These are phyloP conservation scores for Microbotryum lychnidis-dioicae DNA, from an alignment of 1,284 basidiomycete genomes.

Conservation along the genomic window DNA sequence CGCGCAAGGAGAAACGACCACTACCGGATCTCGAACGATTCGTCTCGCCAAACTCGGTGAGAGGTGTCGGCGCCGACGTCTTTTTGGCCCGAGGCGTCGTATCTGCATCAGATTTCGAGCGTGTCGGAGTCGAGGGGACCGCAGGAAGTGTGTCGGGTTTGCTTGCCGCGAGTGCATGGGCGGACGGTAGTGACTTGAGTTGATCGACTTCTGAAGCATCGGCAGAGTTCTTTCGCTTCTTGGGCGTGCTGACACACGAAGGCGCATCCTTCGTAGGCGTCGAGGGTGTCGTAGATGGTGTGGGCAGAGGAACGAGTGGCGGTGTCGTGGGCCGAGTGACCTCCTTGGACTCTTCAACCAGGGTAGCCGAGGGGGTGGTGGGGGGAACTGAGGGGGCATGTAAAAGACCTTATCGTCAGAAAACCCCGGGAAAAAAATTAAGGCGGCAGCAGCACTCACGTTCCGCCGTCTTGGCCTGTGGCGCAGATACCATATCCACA, in stretches of 20 bases:
- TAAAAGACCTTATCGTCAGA: not conserved
- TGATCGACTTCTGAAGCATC: not conserved
- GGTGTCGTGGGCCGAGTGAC: slow-evolving; percentile 1
- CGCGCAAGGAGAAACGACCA: slow-evolving; percentile 58
- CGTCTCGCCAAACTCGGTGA: slow-evolving; percentile 49
- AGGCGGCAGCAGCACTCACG: not conserved
- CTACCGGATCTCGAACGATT: too few species aligned
- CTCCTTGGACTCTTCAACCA: not conserved
- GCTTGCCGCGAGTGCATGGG: slow-evolving; percentile 26
- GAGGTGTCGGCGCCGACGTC: slow-evolving; percentile 10
- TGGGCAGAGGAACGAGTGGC: slow-evolving; percentile 10
- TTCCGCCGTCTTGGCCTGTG: not conserved
- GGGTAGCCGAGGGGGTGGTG: too few species aligned
- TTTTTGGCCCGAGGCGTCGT: slow-evolving; percentile 21
- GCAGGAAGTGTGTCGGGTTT: slow-evolving; percentile 21
- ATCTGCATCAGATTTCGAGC: slow-evolving; percentile 9
- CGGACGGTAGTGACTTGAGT: not conserved
- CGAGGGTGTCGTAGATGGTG: slow-evolving; percentile 1
- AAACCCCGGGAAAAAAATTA: not conserved
- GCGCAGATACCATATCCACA: slow-evolving; percentile 15
- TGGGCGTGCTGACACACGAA: slow-evolving; percentile 9
- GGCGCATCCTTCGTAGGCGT: not conserved
- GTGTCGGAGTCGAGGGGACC: not conserved
- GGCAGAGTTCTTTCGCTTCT: slow-evolving; percentile 30
- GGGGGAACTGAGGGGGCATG: too few species aligned